Evolutionary conservation across 805 yeast genomes (phyloP).

Genomic region (Lipomyces spencermartinsiae): DNA sequence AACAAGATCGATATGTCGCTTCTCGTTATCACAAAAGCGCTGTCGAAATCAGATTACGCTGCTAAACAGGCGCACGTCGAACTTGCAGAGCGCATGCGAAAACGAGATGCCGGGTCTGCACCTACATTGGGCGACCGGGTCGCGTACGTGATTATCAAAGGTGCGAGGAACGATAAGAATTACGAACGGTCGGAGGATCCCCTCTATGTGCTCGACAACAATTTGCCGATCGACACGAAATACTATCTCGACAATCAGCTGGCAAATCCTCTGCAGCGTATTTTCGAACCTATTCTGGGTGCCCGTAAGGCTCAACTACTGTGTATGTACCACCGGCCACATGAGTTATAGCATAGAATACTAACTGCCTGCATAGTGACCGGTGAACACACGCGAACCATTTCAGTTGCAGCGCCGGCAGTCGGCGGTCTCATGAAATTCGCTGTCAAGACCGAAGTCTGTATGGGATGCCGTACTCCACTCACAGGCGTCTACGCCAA

Average conservation of each 20-base stretch:
- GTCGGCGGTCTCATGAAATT: slow-evolving; percentile 90
- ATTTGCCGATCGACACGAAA: slow-evolving; percentile 90
- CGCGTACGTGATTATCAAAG: slow-evolving; percentile 89
- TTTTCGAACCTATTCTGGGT: slow-evolving; percentile 94
- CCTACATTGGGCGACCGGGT: slow-evolving; percentile 98
- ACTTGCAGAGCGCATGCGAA: slow-evolving; percentile 91
- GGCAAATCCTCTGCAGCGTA: slow-evolving; percentile 89
- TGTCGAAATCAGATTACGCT: slow-evolving; percentile 87
- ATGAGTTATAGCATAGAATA: background rate
- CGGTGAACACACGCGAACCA: slow-evolving; percentile 84
- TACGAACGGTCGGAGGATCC: slow-evolving; percentile 99
- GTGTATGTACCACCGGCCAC: slow-evolving; percentile 9
- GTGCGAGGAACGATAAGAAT: slow-evolving; percentile 79
- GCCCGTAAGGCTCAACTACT: slow-evolving; percentile 80
- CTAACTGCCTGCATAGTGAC: slow-evolving; percentile 43
- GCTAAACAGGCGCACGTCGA: slow-evolving; percentile 98
- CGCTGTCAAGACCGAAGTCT: slow-evolving; percentile 84
- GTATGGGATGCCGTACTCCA: slow-evolving; percentile 88
- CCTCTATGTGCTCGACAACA: slow-evolving; percentile 85
- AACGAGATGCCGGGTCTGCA: slow-evolving; percentile 97
- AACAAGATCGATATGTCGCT: slow-evolving; percentile 92
- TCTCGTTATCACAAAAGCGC: slow-evolving; percentile 89
- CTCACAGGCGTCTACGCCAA: slow-evolving; percentile 58
- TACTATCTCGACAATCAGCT: slow-evolving; percentile 93
- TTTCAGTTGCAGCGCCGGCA: slow-evolving; percentile 70